Base-by-base conservation (phyloP, 176 grass and related monocot species). In the Secale cereale region DNA sequence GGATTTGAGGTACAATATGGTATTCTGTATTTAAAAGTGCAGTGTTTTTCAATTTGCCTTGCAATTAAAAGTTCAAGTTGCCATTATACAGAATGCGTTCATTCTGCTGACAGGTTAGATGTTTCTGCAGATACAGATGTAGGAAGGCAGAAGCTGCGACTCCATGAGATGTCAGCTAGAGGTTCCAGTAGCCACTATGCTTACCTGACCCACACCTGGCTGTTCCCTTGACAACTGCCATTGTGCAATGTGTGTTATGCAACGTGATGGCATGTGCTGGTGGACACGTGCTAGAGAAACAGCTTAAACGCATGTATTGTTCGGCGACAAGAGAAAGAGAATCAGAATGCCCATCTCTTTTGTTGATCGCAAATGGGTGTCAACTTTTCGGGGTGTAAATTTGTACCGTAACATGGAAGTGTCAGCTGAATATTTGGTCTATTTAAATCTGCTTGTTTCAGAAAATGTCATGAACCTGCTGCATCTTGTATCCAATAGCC, bases 1-100 rank as follows among this genome's bases (percentile, higher is more conserved):
- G 56, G 29, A 68, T 86, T 71, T 70, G 70, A 88, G 91, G 89
- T 95, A 64, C 74, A 7, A 6, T 59, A 85, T 62, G 36, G 70
- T 76, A 65, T 91, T 88, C 12, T 77, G 2, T 80, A 65, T 12
- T 25, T 2, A 32, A 52, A 59, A 31, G 30, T 70, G 2, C 26
- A 73, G 40, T 66, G 12, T 41, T 31, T 8, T 76, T 36, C 56
- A 17, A n/a, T 36, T 65, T 72, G 48, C 8, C 13, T 15, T 31
- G 17, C 16, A 59, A 8, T 72, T 30, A 73, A 71, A 73, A 71
- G 35, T 31, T 29, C 2, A 52, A 52, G 54, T 5, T 0, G 2
- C 36, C 62, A 78, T n/a, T 10, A 37, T n/a, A 17, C 11, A 39
- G 10, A 57, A 48, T 28, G 12, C 1, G 10, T 57, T 61, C 15